Evolutionary conservation across 169 alveolate species (phyloP).

Genomic region (Eimeria acervulina): DNA sequence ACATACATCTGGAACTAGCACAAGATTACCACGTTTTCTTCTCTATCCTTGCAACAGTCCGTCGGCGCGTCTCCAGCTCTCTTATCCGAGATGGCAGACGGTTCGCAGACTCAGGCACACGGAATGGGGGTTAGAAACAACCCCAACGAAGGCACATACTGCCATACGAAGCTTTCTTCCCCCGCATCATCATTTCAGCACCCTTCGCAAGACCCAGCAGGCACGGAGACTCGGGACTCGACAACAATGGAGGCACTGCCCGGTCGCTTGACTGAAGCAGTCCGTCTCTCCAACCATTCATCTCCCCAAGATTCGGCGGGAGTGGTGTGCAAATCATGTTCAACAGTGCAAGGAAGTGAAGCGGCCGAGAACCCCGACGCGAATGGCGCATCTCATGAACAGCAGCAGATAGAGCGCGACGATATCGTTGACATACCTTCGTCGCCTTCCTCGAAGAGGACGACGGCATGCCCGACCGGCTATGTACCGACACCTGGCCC

Average conservation of each 20-base stretch:
- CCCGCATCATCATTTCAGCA: constrained; percentile 55
- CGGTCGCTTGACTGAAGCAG: constrained; percentile 25
- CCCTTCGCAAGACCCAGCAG: constrained; percentile 53
- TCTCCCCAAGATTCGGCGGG: background rate
- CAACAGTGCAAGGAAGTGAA: background rate
- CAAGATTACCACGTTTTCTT: background rate
- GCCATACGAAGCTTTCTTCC: background rate
- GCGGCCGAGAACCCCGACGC: background rate
- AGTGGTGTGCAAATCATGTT: background rate
- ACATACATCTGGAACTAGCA: background rate
- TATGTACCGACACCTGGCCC: constrained; percentile 75
- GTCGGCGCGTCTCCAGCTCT: background rate
- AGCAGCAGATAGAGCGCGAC: background rate
- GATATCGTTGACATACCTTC: background rate
- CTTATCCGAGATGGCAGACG: constrained; percentile 55
- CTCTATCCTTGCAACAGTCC: background rate
- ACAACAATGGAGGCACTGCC: constrained; percentile 70
- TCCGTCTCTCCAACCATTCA: constrained; percentile 13
- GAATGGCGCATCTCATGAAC: constrained; percentile 43
- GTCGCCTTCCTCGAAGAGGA: constrained; percentile 12
- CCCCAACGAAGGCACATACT: background rate
- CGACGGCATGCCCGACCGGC: constrained; percentile 61
- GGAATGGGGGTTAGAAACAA: background rate
- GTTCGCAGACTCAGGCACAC: constrained; percentile 61
- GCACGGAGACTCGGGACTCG: constrained; percentile 69